Percentiles rank a stretch among this genome's conserved stretches.
Conservation (phyloP, 1,284 basidiomycete genomes). For the Rhodotorula glutinis region DNA sequence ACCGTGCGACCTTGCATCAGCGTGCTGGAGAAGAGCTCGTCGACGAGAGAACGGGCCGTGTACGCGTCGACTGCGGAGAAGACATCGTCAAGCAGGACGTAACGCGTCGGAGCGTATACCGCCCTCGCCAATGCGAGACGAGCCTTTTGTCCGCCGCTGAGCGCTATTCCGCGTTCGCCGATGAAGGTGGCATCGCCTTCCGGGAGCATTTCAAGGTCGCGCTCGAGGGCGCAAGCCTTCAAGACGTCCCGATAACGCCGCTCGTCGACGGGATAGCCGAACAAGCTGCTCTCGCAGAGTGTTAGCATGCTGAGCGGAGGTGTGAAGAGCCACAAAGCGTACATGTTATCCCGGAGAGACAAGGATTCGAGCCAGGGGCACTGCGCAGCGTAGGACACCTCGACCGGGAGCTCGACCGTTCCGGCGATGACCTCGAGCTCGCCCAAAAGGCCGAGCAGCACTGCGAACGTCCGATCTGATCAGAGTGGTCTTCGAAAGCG, state of each 20-base stretch:
- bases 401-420: slow-evolving; percentile 68
- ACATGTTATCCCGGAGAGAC: slow-evolving; percentile 53
- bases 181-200: slow-evolving; percentile 66
- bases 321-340: slow-evolving; percentile 53
- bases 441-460: slow-evolving; percentile 34
- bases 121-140: slow-evolving; percentile 80
- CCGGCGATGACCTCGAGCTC: slow-evolving; percentile 75
- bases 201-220: slow-evolving; percentile 82
- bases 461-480: slow-evolving; percentile 57
- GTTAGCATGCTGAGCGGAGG: slow-evolving; percentile 50
- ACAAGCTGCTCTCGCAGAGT: slow-evolving; percentile 70
- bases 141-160: slow-evolving; percentile 59
- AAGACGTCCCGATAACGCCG: slow-evolving; percentile 73
- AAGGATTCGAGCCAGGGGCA: slow-evolving; percentile 70
- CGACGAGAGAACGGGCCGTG: slow-evolving; percentile 77
- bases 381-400: slow-evolving; percentile 39
- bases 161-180: slow-evolving; percentile 62
- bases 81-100: slow-evolving; percentile 82
- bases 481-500: background rate
- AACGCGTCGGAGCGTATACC: slow-evolving; percentile 80
- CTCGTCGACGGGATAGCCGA: slow-evolving; percentile 74
- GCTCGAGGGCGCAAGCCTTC: slow-evolving; percentile 69
- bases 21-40: slow-evolving; percentile 62
- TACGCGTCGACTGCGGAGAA: slow-evolving; percentile 79
- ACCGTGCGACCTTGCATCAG: slow-evolving; percentile 66